Base-by-base conservation (phyloP, 2,329 filamentous ascomycete genomes). In the Penicillium paneum region DNA sequence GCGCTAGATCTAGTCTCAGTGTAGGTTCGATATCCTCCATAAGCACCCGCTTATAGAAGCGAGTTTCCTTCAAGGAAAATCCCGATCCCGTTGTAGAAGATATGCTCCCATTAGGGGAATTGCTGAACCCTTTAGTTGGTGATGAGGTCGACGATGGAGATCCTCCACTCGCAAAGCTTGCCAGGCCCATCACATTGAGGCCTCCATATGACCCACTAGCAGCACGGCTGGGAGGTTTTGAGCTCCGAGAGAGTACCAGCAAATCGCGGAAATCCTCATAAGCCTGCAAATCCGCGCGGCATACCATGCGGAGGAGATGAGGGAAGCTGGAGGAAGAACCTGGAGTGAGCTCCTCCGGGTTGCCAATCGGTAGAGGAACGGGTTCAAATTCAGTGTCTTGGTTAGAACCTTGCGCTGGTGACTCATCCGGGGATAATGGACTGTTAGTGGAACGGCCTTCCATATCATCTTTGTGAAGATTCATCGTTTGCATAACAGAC, bases 11-110 rank as follows among this genome's bases (percentile, higher is more conserved):
- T 3, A 99, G 82, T 39, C 94, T 86, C 10, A 99, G 78, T 0
- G 94, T 96, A 0, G 94, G 94, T 69, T 99, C 94, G 53, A 99
- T 90, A 67, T 99, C 94, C 71, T 99, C 94, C 19, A 84, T 81
- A 26, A 97, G 74, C 6, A 86, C 87, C 43, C 94, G 86, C 76
- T 97, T 97, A 77, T 93, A 99, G 69, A 97, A 99, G 61, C 89
- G 90, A 28, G 89, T 90, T 53, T 97, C 94, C 68, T 94, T 96
- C 38, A 99, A 76, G 5, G 86, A 85, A 3, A 70, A 64, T 52
- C 71, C 70, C 34, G 74, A 77, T 12, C 74, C 72, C 5, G 73
- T 70, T n/a, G 72, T 74, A 5, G 78, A 76, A 15, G 70, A 69
- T 17, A 67, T 51, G 48, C 67, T 71, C 24, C 70, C 71, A 62